Evolutionary conservation across 495 filamentous ascomycete genomes (phyloP), one percentile per base, ranked within the genome.

Genomic region (Annulohypoxylon moriforme): DNA sequence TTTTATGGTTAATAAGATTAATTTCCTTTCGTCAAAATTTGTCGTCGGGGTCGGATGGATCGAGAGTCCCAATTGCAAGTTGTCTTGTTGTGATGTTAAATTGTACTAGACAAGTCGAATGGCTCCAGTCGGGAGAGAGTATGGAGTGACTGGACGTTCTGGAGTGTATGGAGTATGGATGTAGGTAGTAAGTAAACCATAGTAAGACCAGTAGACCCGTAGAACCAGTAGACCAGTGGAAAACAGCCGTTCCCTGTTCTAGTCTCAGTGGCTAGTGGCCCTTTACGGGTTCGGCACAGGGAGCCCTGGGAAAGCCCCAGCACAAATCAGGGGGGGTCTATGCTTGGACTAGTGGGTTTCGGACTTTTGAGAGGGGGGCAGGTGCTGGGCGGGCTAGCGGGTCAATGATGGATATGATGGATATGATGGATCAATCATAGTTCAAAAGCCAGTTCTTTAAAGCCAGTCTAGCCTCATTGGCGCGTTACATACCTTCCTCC

Each of bases 281-380:
- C 60, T 62, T 65, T 67, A 74, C 67, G 49, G 62, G 49, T 64
- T 66, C 65, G 71, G 71, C 71, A 68, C 65, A 70, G 59, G 66
- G 71, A 70, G 58, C 61, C 67, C 67, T 67, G 66, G 57, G 59
- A 61, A 67, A 70, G 58, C 61, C 67, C 67, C 71, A 69, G 57
- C 33, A 36, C 67, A 57, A 63, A 60, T 74, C 68, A 74, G 63
- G 59, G 68, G 74, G 55, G 25, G 10, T 52, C 67, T 25, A 59
- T 59, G 40, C 63, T 64, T 63, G 58, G 36, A 38, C 60, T 68
- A 72, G 75, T 67, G 72, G 66, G 75, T 77, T 77, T 77, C 75
- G 75, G 75, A 77, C 67, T 62, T 77, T 65, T 31, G 56, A 29
- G 66, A 64, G 49, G 49, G 60, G 60, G 70, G 46, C 38, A 24